Evolutionary conservation across 2,329 filamentous ascomycete species (phyloP), one percentile per base, ranked within the genome.

Genomic region (Neophaeococcomyces mojaviensis): DNA sequence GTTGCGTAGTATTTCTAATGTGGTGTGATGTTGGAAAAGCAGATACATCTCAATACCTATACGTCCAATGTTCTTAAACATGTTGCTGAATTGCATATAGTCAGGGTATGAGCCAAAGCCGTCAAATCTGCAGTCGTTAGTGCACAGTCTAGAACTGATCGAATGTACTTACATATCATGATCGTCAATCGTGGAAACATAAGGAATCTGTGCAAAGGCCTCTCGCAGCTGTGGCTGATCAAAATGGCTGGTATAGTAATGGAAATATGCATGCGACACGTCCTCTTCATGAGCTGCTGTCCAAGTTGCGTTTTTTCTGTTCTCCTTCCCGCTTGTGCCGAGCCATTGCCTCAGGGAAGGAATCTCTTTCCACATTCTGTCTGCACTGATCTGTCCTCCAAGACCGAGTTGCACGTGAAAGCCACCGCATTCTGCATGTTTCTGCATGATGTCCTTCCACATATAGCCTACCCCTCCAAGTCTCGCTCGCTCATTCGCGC

Each of bases 401-500:
- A 96, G 70, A 12, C 90, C 92, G 6, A 98, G 73, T 61, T 98
- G 92, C 5, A 87, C 83, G 59, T 98, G 92, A 64, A 97, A 98
- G 1, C 92, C 92, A 46, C 89, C 88, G 56, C 89, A 95, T 58
- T 98, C 92, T 22, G 89, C 81, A 59, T 98, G 94, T 73, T 96
- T 96, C 67, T 96, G 88, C 61, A 98, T 75, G 22, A 98, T 89
- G 58, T 98, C 92, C 60, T 96, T 97, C 92, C 92, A 98, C 90
- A 98, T 94, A 61, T 92, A 86, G 0, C 89, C 87, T 1, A 94
- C 78, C 1, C 92, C 92, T 24, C 92, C 92, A 1, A 97, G 76
- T 57, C 84, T 86, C 26, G 82, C 79, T 35, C 90, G 79, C 57
- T 98, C 92, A 50, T 84, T 88, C 45, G 88, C 83, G 51, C 82